Conservation (phyloP, 1,284 basidiomycete genomes). For the Bondarzewia mesenterica region DNA sequence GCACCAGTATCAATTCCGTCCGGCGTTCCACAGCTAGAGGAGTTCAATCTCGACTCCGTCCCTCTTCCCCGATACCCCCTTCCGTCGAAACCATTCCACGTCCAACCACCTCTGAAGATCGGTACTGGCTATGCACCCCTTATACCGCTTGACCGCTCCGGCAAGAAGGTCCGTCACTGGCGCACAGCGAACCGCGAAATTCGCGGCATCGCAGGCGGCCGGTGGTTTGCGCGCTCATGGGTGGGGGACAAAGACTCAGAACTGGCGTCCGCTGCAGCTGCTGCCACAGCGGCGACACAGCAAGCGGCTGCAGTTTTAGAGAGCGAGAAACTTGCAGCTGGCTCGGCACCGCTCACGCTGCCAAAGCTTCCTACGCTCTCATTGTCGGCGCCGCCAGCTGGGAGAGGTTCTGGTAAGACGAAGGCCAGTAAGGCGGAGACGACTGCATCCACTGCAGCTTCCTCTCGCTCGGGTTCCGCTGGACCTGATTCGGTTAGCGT, state of each 20-base stretch:
- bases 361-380: conserved; percentile 13
- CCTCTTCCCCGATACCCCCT: conserved; percentile 67
- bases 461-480: conserved; percentile 17
- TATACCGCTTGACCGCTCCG: conserved; percentile 54
- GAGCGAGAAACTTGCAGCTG: not conserved
- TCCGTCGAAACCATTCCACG: conserved; percentile 70
- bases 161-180: conserved; percentile 59
- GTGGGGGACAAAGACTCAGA: conserved; percentile 74
- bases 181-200: conserved; percentile 65
- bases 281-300: conserved; percentile 15
- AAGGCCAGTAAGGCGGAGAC: conserved; percentile 6
- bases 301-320: not conserved
- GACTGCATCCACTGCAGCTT: conserved; percentile 14
- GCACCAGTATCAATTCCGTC: conserved; percentile 2
- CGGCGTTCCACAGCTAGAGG: conserved; percentile 26
- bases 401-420: conserved; percentile 4
- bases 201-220: conserved; percentile 68
- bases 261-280: conserved; percentile 27
- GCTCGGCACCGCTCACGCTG: conserved; percentile 7
- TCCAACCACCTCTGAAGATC: conserved; percentile 67
- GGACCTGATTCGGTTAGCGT: conserved; percentile 11
- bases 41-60: conserved; percentile 46
- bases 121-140: conserved; percentile 60
- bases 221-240: conserved; percentile 70
- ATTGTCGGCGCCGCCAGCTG: conserved; percentile 4